Percentiles rank a stretch among this genome's conserved stretches.
phyloP scores from a whole-genome alignment of 202 grass and related monocot species.

The Musa balbisiana region DNA sequence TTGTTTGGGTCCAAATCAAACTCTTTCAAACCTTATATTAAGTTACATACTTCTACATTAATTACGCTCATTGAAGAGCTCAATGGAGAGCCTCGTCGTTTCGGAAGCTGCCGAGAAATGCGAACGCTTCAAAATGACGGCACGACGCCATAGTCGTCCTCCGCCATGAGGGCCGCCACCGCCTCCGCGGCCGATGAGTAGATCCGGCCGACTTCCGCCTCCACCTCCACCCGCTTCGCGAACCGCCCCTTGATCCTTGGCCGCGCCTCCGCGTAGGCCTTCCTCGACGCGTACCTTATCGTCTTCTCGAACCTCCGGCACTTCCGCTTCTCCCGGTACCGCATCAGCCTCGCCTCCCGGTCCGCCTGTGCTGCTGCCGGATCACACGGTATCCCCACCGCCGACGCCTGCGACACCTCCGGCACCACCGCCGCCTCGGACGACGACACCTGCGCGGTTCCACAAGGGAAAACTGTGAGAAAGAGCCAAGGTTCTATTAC shows the following conservation, averaged over 20 bases:
- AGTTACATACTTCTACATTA: too few species aligned
- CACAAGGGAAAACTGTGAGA: not conserved
- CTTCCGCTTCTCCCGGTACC: conserved; percentile 19
- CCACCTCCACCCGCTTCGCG: conserved; percentile 3
- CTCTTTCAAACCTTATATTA: too few species aligned
- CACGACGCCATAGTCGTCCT: conserved; percentile 16
- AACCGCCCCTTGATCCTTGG: conserved; percentile 14
- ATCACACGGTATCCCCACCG: not conserved
- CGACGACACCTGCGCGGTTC: not conserved
- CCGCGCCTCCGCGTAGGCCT: conserved; percentile 17
- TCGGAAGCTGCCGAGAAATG: too few species aligned
- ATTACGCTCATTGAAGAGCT: too few species aligned
- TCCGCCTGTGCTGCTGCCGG: not conserved
- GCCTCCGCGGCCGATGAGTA: conserved; percentile 14
- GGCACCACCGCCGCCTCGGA: conserved; percentile 11
- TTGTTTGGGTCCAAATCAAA: too few species aligned
- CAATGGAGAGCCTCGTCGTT: too few species aligned
- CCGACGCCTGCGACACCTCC: not conserved
- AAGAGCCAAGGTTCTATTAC: not conserved
- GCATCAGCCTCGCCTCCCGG: conserved; percentile 6
- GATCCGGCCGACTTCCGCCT: conserved; percentile 8
- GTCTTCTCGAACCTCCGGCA: conserved; percentile 12
- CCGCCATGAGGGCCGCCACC: conserved; percentile 5
- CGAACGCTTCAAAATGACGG: not conserved
- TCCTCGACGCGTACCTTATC: conserved; percentile 14